Conservation (phyloP, 164 flowering plant species). For the Dillenia turbinata region DNA sequence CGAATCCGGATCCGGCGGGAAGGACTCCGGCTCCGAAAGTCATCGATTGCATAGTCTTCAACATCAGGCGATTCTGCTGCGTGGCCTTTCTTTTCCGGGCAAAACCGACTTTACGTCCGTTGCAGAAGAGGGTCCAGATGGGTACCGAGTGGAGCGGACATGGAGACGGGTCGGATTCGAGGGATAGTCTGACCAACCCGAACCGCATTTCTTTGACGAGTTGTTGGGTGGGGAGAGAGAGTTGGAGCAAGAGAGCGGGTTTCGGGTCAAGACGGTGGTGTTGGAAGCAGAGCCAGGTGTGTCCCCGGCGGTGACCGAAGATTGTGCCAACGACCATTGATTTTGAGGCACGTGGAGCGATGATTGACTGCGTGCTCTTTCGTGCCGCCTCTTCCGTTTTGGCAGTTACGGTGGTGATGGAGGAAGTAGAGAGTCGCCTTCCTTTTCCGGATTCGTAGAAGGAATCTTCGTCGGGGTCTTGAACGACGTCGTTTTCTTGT, state of each 20-base stretch:
- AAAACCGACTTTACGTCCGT: conserved; percentile 64
- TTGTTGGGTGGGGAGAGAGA: conserved; percentile 48
- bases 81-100: conserved; percentile 43
- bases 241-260: conserved; percentile 66
- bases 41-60: conserved; percentile 61
- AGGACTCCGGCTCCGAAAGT: conserved; percentile 83
- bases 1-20: conserved; percentile 30
- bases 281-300: conserved; percentile 76
- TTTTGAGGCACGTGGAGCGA: conserved; percentile 49
- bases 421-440: neutral
- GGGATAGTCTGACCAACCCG: conserved; percentile 72
- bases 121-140: conserved; percentile 63
- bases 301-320: conserved; percentile 64
- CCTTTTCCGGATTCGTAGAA: too few relatives aligned
- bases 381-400: conserved; percentile 2
- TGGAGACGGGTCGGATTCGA: conserved; percentile 40
- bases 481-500: conserved; percentile 4
- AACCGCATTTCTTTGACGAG: conserved; percentile 70
- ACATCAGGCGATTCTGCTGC: conserved; percentile 32
- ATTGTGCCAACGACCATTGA: conserved; percentile 78
- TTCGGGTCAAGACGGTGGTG: conserved; percentile 40
- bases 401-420: conserved; percentile 7
- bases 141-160: conserved; percentile 62
- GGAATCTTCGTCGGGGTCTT: conserved; percentile 6
- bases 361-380: conserved; percentile 3